A percentile compares a stretch with the other conserved stretches of the same genome.
These are phyloP conservation scores for Calonectria multiphialidica DNA, from an alignment of 2,329 filamentous ascomycete genomes.

Conservation along the genomic window DNA sequence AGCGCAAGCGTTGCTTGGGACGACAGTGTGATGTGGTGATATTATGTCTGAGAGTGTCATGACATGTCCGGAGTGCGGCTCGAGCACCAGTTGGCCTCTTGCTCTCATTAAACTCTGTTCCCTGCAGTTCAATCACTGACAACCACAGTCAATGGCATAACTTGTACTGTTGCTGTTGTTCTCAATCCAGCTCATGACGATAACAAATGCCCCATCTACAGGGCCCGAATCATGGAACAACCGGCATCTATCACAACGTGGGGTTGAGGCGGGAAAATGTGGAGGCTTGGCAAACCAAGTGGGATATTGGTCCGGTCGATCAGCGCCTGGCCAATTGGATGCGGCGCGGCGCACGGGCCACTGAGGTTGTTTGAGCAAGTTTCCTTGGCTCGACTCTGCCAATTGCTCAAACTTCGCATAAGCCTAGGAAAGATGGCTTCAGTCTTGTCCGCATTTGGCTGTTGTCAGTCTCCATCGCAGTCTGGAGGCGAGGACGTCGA, in stretches of 20 bases:
- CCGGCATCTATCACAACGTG: constrained; percentile 10
- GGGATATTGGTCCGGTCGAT: constrained; percentile 28
- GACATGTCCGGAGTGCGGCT: constrained; percentile 5
- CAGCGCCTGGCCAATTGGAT: constrained; percentile 34
- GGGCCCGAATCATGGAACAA: constrained; percentile 4
- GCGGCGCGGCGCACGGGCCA: constrained; percentile 26
- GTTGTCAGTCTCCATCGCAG: not conserved
- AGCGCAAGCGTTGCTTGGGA: not conserved
- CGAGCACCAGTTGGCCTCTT: not conserved
- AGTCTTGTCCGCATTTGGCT: constrained; percentile 13
- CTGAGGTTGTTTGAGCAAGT: constrained; percentile 56
- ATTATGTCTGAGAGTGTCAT: constrained; percentile 1
- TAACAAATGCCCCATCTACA: not conserved
- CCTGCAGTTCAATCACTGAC: not conserved
- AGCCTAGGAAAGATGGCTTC: not conserved
- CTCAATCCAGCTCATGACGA: not conserved
- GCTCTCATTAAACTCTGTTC: not conserved
- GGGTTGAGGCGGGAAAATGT: constrained; percentile 5
- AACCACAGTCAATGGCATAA: not conserved
- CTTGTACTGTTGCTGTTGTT: not conserved
- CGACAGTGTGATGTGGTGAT: not conserved
- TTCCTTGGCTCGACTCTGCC: constrained; percentile 33
- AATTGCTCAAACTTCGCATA: constrained; percentile 6
- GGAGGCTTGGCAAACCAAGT: constrained; percentile 22
- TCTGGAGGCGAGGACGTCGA: not conserved